These are phyloP conservation scores for Curvularia sp. DNA, from an alignment of 2,329 filamentous ascomycete species.

Conservation along the genomic window DNA sequence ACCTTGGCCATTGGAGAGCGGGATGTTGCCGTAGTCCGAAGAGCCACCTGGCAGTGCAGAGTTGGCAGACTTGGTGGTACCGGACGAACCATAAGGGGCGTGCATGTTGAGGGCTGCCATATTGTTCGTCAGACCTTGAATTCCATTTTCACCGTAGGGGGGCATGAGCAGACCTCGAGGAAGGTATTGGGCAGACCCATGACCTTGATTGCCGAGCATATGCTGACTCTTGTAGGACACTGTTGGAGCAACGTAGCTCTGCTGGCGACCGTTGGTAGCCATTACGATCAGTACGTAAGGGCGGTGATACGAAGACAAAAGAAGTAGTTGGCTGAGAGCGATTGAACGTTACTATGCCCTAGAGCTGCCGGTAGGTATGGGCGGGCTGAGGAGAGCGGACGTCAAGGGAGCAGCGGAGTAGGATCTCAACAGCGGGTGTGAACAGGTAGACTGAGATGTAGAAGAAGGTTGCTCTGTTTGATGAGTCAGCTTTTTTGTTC, in stretches of 20 bases:
- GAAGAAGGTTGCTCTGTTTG: conserved; percentile 40
- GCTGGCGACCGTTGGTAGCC: conserved; percentile 43
- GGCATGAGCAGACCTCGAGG: conserved; percentile 47
- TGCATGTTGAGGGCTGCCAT: conserved; percentile 49
- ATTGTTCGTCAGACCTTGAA: conserved; percentile 44
- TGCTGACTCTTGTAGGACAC: conserved; percentile 43
- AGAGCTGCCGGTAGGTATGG: conserved; percentile 14
- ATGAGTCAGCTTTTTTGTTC: conserved; percentile 23
- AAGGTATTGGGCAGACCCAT: conserved; percentile 44
- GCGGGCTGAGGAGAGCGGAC: conserved; percentile 15
- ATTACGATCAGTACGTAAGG: conserved; percentile 24
- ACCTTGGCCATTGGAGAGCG: conserved; percentile 47
- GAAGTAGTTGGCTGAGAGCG: conserved; percentile 4
- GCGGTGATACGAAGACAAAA: conserved; percentile 6
- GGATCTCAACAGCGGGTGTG: conserved; percentile 25
- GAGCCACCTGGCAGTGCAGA: conserved; percentile 43
- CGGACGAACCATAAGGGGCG: conserved; percentile 42
- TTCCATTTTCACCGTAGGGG: conserved; percentile 39
- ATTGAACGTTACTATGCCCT: conserved; percentile 2
- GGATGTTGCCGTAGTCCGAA: conserved; percentile 45
- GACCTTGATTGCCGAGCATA: conserved; percentile 40
- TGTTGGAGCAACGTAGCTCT: conserved; percentile 35
- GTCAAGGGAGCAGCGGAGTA: conserved; percentile 18
- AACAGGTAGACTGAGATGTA: conserved; percentile 40
- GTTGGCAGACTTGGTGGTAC: conserved; percentile 41